phyloP scores from a whole-genome alignment of 768 basidiomycete genomes.

The Termitomyces sp. region DNA sequence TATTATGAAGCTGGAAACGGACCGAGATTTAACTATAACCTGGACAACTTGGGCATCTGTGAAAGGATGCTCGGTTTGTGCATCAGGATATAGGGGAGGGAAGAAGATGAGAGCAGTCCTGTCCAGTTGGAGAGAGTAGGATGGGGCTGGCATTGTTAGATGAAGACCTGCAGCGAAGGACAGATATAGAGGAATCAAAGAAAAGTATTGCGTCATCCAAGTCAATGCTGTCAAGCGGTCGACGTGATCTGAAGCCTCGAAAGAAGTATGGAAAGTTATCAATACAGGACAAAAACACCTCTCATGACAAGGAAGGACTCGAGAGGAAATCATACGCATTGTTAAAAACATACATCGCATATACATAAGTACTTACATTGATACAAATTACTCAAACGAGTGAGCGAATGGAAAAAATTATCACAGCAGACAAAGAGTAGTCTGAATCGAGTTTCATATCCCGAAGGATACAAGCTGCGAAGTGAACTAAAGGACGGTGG shows the following conservation, averaged over 20 bases:
- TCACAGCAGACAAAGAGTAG: constrained; percentile 51
- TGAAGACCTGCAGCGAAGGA: not conserved
- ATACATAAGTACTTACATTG: not conserved
- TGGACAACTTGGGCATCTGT: constrained; percentile 22
- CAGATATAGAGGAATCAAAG: not conserved
- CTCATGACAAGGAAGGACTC: not conserved
- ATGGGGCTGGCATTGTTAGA: constrained; percentile 13
- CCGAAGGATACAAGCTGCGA: constrained; percentile 45
- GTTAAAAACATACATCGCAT: not conserved
- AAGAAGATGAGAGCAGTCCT: constrained; percentile 29
- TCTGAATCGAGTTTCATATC: constrained; percentile 56
- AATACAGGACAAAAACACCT: not conserved
- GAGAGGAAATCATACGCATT: not conserved
- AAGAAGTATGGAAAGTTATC: not conserved
- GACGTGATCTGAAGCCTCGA: not conserved
- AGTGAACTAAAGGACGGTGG: constrained; percentile 59
- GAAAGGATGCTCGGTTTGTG: not conserved
- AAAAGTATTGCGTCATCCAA: not conserved
- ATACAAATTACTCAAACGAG: constrained; percentile 13
- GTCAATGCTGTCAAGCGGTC: not conserved
- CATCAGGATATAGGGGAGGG: constrained; percentile 13
- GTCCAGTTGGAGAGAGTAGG: constrained; percentile 32
- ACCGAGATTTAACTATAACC: constrained; percentile 24
- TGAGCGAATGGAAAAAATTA: constrained; percentile 16
- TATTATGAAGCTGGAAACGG: not conserved